Base-by-base conservation (phyloP, 176 grass and related monocot genomes). In the Poa pratensis region DNA sequence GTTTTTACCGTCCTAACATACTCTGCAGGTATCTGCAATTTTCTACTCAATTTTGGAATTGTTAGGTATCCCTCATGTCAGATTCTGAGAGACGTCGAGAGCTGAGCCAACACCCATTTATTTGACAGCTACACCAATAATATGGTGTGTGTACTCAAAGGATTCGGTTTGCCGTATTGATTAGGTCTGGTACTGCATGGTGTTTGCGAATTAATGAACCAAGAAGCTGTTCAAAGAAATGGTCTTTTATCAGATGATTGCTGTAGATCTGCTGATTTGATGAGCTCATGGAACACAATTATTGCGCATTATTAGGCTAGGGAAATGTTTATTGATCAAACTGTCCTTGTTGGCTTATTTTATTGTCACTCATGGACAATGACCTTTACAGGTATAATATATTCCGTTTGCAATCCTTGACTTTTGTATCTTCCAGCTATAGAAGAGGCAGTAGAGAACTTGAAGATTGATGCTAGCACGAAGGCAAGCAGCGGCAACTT, bases 391-490 rank as follows among this genome's bases (percentile, higher is more conserved):
- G 63, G 69, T 77, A 82, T 59, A 74, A 81, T 58, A 74, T 83
- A 59, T 89, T 83, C 89, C 19, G 54, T 83, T 89, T 92, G 86
- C 54, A 53, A 84, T 10, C 90, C 95, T 89, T 91, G 88, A 91
- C 92, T 91, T 97, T 82, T 74, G 83, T 78, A 60, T 54, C 73
- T 50, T 78, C 55, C 81, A 97, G 95, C 82, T 80, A 53, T 93
- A 16, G 58, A 91, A 90, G 89, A 86, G 86, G 82, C 87, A 84
- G 81, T 93, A 59, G 78, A 84, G 70, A 90, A 85, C 78, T 86
- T 93, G 90, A 94, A 89, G 82, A 91, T 94, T 87, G 82, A 94
- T 83, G 67, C 87, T 65, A 87, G 75, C 84, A 76, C 77, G 46
- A 86, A 93, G 75, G 69, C 81, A 89, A 91, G 71, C 76, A 86